These are phyloP conservation scores for Medicago truncatula DNA, from an alignment of 306 rosid genomes.

Conservation along the genomic window MtrunA17r5.0-ANR NC_053047.1:14621001-14621500, in stretches of 20 bases:
- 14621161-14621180: constrained; percentile 48
- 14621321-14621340: too few species aligned
- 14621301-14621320: too few species aligned
- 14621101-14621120: too few species aligned
- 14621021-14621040: too few species aligned
- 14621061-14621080: too few species aligned
- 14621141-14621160: too few species aligned
- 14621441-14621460: too few species aligned
- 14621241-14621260: background rate
- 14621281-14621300: background rate
- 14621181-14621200: constrained; percentile 31
- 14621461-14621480: background rate
- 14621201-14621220: constrained; percentile 26
- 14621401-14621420: background rate
- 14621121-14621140: too few species aligned
- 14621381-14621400: background rate
- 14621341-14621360: background rate
- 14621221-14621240: constrained; percentile 35
- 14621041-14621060: too few species aligned
- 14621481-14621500: background rate
- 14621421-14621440: background rate
- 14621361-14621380: constrained; percentile 1
- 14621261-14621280: background rate
- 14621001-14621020: too few species aligned
- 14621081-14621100: too few species aligned